Percentiles rank a stretch among this genome's conserved stretches.
Conservation (phyloP, 2,329 filamentous ascomycete genomes). For the Trichoderma atroviride region DNA sequence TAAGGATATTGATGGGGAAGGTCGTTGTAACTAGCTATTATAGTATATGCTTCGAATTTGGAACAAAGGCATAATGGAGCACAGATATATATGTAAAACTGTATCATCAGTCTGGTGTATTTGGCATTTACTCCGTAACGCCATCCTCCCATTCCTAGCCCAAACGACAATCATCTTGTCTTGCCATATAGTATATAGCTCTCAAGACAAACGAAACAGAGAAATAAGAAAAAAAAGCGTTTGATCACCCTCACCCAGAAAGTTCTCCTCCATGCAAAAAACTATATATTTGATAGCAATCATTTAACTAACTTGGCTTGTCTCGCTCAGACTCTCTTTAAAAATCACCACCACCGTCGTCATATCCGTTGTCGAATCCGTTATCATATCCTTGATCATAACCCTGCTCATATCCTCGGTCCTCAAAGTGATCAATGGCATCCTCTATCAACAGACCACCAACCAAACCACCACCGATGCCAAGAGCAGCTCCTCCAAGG, state of each 20-base stretch:
- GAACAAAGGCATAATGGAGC: not conserved
- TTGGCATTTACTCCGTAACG: slow-evolving; percentile 18
- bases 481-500: slow-evolving; percentile 75
- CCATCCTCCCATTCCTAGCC: slow-evolving; percentile 13
- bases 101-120: slow-evolving; percentile 7
- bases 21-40: not conserved
- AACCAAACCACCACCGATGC: slow-evolving; percentile 77
- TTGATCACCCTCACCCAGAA: not conserved
- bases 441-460: slow-evolving; percentile 74
- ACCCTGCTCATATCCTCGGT: slow-evolving; percentile 57
- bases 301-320: not conserved
- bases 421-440: slow-evolving; percentile 64
- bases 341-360: slow-evolving; percentile 30
- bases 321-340: slow-evolving; percentile 15
- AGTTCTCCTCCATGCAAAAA: not conserved
- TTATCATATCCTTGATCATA: slow-evolving; percentile 41
- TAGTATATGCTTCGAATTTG: not conserved
- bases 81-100: not conserved
- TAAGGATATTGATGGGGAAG: not conserved
- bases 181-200: slow-evolving; percentile 5
- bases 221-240: not conserved
- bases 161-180: not conserved
- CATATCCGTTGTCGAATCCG: slow-evolving; percentile 32
- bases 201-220: not conserved
- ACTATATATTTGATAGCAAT: not conserved